A percentile compares a stretch with the other conserved stretches of the same genome.
Evolutionary conservation across 805 yeast genomes (phyloP).

Genomic region (Ogataea paraovalis): DNA sequence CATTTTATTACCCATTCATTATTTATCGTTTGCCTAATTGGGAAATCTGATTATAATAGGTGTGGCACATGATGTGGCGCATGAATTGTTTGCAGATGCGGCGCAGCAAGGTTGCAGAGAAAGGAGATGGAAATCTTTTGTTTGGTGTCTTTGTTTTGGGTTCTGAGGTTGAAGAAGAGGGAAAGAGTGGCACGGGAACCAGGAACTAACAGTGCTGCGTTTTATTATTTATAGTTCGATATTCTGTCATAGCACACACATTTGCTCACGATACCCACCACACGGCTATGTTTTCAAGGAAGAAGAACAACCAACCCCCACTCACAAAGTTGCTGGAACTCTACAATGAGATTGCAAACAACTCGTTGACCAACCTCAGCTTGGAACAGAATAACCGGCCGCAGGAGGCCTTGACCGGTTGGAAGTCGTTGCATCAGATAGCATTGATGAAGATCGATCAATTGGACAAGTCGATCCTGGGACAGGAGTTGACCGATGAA

Average conservation of each 20-base stretch:
- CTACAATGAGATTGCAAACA: constrained; percentile 59
- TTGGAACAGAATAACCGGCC: constrained; percentile 52
- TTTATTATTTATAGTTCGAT: no score
- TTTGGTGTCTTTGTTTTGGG: neutral
- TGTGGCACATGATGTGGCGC: no score
- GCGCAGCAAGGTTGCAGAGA: no score
- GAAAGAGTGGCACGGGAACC: no score
- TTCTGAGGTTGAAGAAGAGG: no score
- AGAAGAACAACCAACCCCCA: constrained; percentile 60
- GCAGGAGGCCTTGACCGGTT: constrained; percentile 61
- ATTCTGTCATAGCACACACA: no score
- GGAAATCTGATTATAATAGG: neutral
- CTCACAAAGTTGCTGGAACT: constrained; percentile 55
- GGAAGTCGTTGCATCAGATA: constrained; percentile 68
- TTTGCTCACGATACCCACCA: no score
- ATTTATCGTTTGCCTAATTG: neutral
- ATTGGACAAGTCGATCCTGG: constrained; percentile 40
- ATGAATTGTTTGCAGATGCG: neutral
- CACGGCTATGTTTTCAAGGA: constrained; percentile 42
- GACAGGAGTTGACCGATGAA: constrained; percentile 37
- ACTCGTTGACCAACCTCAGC: constrained; percentile 51
- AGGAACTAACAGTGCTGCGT: no score
- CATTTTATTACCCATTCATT: no score
- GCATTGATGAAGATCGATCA: constrained; percentile 52
- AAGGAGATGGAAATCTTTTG: neutral